Conservation (phyloP, 73 alveolate species). For the Paramecium octaurelia region DNA sequence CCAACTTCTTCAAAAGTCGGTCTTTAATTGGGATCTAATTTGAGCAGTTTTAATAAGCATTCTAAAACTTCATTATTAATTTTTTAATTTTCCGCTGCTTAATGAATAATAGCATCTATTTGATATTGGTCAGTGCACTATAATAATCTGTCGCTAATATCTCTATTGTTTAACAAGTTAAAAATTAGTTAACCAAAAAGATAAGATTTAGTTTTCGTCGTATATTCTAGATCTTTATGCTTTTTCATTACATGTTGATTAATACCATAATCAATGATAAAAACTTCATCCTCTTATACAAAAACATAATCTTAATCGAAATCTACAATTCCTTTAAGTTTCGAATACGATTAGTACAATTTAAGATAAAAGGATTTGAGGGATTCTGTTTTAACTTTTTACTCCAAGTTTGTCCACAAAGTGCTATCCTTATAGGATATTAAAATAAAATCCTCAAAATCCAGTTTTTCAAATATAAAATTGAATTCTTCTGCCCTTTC, state of each 20-base stretch:
- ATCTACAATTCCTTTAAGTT: neutral
- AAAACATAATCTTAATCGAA: conserved; percentile 19
- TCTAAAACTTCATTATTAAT: neutral
- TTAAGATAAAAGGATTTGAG: neutral
- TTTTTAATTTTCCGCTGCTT: neutral
- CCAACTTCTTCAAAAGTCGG: conserved; percentile 4
- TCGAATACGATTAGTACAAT: neutral
- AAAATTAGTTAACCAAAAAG: neutral
- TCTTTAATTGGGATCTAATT: neutral
- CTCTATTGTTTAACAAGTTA: neutral
- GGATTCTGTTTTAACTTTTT: neutral
- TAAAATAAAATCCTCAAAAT: neutral
- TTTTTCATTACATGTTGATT: neutral
- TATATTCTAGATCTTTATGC: neutral
- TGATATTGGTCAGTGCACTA: neutral
- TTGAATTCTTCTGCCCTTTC: neutral
- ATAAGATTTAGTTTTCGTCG: neutral
- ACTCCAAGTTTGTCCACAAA: neutral
- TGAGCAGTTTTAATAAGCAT: neutral
- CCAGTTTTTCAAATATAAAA: neutral
- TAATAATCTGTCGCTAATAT: neutral
- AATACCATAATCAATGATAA: conserved; percentile 21
- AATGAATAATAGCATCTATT: neutral
- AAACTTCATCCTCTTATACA: neutral
- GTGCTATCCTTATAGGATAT: neutral